A percentile compares a stretch with the other conserved stretches of the same genome.
Evolutionary conservation across 2,329 filamentous ascomycete species (phyloP).

Genomic region (Epichloe baconii): DNA sequence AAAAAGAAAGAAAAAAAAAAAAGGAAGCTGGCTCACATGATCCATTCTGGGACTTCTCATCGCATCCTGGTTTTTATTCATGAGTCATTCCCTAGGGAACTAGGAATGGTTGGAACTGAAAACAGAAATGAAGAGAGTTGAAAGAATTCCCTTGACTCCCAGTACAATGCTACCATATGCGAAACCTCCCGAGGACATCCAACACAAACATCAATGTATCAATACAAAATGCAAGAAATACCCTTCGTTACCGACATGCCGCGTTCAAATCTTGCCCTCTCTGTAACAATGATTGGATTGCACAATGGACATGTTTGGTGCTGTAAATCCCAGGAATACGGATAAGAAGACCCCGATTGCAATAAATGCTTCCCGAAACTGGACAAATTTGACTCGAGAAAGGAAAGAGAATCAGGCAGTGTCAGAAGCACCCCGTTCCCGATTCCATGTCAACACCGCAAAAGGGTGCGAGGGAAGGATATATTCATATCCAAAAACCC

Average conservation of each 20-base stretch:
- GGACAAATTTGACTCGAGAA: neutral
- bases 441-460: too few species aligned
- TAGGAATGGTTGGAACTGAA: too few species aligned
- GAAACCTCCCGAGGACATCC: neutral
- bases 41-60: too few species aligned
- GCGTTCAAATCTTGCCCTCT: neutral
- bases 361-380: neutral
- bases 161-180: neutral
- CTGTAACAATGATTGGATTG: neutral
- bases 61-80: too few species aligned
- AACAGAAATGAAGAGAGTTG: too few species aligned
- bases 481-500: neutral
- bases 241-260: neutral
- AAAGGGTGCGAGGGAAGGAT: too few species aligned
- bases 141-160: neutral
- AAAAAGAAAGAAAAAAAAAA: too few species aligned
- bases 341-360: constrained; percentile 3
- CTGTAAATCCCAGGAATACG: constrained; percentile 6
- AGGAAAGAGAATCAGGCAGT: too few species aligned
- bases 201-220: neutral
- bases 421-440: too few species aligned
- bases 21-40: too few species aligned
- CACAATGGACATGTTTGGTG: constrained; percentile 3
- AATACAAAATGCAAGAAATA: neutral
- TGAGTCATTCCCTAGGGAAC: too few species aligned